phyloP scores from a whole-genome alignment of 1,139 yeast species.

The Scheffersomyces quercinus region DNA sequence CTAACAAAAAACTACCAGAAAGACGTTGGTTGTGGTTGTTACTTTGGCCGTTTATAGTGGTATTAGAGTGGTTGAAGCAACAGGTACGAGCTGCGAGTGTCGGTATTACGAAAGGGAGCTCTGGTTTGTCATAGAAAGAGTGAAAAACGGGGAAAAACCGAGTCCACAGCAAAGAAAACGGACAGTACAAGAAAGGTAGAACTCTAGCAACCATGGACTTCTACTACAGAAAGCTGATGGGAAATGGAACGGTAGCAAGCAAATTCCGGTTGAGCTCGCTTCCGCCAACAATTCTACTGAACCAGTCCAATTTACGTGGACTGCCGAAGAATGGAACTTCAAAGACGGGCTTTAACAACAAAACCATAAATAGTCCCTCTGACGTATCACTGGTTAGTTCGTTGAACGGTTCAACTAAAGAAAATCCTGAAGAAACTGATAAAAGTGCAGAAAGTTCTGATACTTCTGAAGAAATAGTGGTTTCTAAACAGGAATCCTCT shows the following conservation, averaged over 20 bases:
- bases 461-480: not conserved
- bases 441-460: not conserved
- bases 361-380: not conserved
- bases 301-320: slow-evolving; percentile 21
- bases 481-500: not conserved
- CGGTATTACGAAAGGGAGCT: too few relatives aligned
- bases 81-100: too few relatives aligned
- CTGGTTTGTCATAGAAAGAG: too few relatives aligned
- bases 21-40: too few relatives aligned
- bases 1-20: too few relatives aligned
- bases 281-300: slow-evolving; percentile 19
- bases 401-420: not conserved
- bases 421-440: not conserved
- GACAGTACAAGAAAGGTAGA: too few relatives aligned
- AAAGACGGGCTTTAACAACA: not conserved
- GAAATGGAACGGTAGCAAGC: slow-evolving; percentile 39
- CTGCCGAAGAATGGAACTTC: slow-evolving; percentile 4
- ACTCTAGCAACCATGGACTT: slow-evolving; percentile 26
- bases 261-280: slow-evolving; percentile 29
- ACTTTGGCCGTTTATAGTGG: too few relatives aligned
- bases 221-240: slow-evolving; percentile 40
- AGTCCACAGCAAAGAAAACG: too few relatives aligned
- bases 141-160: too few relatives aligned
- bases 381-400: not conserved
- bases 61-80: too few relatives aligned